phyloP scores from a whole-genome alignment of 177 flowering plant genomes.

The Telopea speciosissima region DNA sequence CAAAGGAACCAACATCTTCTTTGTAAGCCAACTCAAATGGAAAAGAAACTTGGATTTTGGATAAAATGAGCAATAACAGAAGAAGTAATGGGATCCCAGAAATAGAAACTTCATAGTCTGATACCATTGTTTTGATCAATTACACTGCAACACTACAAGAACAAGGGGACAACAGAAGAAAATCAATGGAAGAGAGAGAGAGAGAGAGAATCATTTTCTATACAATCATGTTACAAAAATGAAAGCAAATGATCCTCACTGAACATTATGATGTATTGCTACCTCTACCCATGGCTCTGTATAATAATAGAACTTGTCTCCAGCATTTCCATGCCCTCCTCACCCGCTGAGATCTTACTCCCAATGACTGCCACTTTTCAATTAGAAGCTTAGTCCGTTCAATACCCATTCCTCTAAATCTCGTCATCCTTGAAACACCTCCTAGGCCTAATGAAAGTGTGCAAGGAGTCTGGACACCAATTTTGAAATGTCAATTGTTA shows the following conservation, averaged over 20 bases:
- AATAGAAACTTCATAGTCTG: background rate
- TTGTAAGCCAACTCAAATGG: too few relatives aligned
- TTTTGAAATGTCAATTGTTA: background rate
- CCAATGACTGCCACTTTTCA: constrained; percentile 39
- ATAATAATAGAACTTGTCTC: constrained; percentile 39
- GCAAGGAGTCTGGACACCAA: constrained; percentile 58
- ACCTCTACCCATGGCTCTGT: constrained; percentile 23
- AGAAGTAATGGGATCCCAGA: constrained; percentile 1
- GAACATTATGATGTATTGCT: constrained; percentile 3
- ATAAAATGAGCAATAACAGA: background rate
- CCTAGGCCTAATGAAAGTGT: constrained; percentile 64
- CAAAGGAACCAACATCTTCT: too few relatives aligned
- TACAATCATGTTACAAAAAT: constrained; percentile 16
- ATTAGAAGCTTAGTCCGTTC: constrained; percentile 47
- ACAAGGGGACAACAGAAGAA: background rate
- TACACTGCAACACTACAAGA: constrained; percentile 4
- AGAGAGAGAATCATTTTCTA: background rate
- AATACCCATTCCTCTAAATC: constrained; percentile 63
- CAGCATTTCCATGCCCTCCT: constrained; percentile 36
- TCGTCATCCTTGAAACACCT: constrained; percentile 81
- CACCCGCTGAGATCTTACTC: constrained; percentile 52
- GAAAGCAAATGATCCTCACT: background rate
- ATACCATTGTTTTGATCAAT: background rate
- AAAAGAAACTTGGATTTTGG: too few relatives aligned
- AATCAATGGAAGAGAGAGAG: background rate